These are phyloP conservation scores for Fusarium torulosum DNA, from an alignment of 2,329 filamentous ascomycete genomes.

Conservation along the genomic window DNA sequence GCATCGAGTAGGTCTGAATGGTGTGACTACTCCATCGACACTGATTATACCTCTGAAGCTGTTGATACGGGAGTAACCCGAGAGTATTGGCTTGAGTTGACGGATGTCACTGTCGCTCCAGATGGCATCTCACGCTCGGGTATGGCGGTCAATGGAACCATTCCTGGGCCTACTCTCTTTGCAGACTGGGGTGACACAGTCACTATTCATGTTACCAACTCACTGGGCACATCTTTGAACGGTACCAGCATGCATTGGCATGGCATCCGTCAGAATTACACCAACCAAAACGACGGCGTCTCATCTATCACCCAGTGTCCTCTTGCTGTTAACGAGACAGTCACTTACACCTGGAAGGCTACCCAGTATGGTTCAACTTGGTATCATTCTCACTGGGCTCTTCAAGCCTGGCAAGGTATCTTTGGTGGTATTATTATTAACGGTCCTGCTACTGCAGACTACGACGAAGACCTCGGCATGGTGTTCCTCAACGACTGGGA, in stretches of 20 bases:
- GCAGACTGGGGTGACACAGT: conserved; percentile 66
- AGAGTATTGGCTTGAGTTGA: conserved; percentile 62
- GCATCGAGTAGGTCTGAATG: conserved; percentile 47
- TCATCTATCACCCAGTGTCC: conserved; percentile 63
- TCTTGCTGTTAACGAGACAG: conserved; percentile 62
- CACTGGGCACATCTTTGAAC: conserved; percentile 57
- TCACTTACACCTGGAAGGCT: conserved; percentile 69
- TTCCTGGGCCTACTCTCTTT: conserved; percentile 70
- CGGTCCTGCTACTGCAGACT: conserved; percentile 68
- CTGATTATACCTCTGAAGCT: conserved; percentile 57
- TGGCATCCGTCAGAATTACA: conserved; percentile 69
- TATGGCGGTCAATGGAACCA: conserved; percentile 66
- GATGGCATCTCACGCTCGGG: conserved; percentile 60
- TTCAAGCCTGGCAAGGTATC: conserved; percentile 66
- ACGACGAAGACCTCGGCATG: conserved; percentile 73
- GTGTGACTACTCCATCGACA: conserved; percentile 63
- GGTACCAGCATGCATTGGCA: conserved; percentile 74
- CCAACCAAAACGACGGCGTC: conserved; percentile 69
- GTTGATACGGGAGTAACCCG: conserved; percentile 63
- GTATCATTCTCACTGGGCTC: conserved; percentile 72
- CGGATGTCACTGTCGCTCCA: conserved; percentile 56
- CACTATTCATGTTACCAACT: conserved; percentile 67
- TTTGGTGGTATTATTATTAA: conserved; percentile 72
- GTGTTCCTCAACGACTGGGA: conserved; percentile 72
- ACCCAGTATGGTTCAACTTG: conserved; percentile 67